phyloP scores from a whole-genome alignment of 1,284 basidiomycete species.

The Moesziomyces antarcticus region DNA sequence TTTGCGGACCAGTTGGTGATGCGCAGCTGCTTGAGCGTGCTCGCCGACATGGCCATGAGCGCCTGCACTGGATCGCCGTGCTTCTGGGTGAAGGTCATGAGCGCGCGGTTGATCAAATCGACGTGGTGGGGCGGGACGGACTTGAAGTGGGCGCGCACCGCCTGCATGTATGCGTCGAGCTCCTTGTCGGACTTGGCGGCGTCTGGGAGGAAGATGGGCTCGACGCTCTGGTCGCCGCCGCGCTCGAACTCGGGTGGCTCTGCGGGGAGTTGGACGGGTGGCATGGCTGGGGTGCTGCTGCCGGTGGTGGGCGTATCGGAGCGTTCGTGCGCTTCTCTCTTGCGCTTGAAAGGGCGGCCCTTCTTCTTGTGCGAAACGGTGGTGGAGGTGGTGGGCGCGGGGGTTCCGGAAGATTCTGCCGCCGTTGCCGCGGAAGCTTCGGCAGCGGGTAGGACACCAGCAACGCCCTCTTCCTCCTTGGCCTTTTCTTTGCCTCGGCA shows the following conservation, averaged over 20 bases:
- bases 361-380: conserved; percentile 43
- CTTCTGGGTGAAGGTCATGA: conserved; percentile 76
- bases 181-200: conserved; percentile 64
- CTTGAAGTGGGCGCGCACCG: conserved; percentile 37
- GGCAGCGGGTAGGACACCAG: conserved; percentile 1
- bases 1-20: conserved; percentile 74
- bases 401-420: conserved; percentile 1
- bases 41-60: conserved; percentile 78
- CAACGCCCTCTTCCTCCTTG: conserved; percentile 41
- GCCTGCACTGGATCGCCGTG: conserved; percentile 79
- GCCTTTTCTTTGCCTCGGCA: conserved; percentile 21
- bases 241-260: conserved; percentile 72
- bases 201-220: conserved; percentile 71
- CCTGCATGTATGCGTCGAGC: conserved; percentile 82
- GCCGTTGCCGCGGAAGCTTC: conserved; percentile 29
- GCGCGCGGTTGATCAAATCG: conserved; percentile 87
- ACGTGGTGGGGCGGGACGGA: conserved; percentile 72
- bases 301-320: conserved; percentile 45
- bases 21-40: conserved; percentile 73
- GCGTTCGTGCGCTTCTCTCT: conserved; percentile 32
- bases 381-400: background rate
- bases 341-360: conserved; percentile 36
- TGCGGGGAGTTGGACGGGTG: conserved; percentile 30
- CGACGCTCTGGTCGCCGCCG: conserved; percentile 79
- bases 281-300: conserved; percentile 24